These are phyloP conservation scores for Irpex sp. DNA, from an alignment of 1,284 basidiomycete species.

Conservation along the genomic window DNA sequence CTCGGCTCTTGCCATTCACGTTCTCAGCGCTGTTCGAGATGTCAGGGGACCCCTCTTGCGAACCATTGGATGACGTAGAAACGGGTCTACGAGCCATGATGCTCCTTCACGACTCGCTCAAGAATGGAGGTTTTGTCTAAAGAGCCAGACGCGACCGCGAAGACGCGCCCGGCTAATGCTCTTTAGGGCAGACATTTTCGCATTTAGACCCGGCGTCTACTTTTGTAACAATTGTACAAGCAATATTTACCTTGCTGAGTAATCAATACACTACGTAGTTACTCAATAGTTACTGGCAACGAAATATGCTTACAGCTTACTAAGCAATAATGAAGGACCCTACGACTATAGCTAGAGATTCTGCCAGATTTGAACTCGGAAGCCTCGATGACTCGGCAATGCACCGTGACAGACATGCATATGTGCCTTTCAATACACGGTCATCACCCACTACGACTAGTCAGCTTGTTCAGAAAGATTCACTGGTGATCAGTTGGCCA, in stretches of 20 bases:
- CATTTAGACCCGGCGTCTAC: neutral
- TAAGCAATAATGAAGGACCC: too few relatives aligned
- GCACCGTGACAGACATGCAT: too few relatives aligned
- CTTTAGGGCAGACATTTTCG: conserved; percentile 13
- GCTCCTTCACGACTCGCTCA: neutral
- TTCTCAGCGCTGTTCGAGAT: conserved; percentile 11
- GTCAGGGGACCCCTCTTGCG: conserved; percentile 26
- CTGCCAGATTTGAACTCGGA: too few relatives aligned
- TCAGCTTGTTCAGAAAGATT: too few relatives aligned
- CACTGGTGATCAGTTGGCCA: neutral
- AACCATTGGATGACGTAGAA: conserved; percentile 23
- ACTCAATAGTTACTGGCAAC: too few relatives aligned
- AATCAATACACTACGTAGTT: neutral
- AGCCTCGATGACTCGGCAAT: too few relatives aligned
- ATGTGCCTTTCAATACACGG: too few relatives aligned
- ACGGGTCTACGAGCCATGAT: conserved; percentile 23
- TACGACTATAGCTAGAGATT: too few relatives aligned
- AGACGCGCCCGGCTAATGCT: conserved; percentile 9
- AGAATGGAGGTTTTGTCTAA: neutral
- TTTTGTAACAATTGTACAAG: neutral
- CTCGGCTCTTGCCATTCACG: neutral
- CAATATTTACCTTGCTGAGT: neutral
- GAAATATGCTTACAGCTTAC: too few relatives aligned
- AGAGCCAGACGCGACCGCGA: neutral
- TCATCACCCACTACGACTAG: too few relatives aligned